Evolutionary conservation across 768 basidiomycete genomes (phyloP).

Genomic region (Cyclocybe aegerita): DNA sequence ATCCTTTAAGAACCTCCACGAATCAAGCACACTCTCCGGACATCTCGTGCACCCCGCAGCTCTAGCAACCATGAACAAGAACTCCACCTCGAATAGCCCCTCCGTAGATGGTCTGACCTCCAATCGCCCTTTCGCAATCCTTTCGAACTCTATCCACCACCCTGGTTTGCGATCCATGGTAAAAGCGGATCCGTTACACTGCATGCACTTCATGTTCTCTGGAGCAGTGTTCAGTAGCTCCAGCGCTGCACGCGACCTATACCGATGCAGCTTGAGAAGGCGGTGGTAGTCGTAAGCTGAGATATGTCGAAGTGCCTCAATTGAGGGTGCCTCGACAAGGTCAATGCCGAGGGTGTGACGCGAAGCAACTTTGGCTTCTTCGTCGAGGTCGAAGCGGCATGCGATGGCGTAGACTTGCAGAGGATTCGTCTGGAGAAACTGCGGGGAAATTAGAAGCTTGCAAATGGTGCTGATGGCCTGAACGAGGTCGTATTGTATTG

Average conservation of each 20-base stretch:
- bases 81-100: constrained; percentile 59
- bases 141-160: constrained; percentile 71
- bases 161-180: constrained; percentile 51
- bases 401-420: constrained; percentile 72
- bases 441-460: constrained; percentile 45
- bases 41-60: constrained; percentile 61
- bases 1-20: constrained; percentile 51
- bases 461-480: constrained; percentile 49
- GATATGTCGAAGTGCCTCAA: constrained; percentile 57
- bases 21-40: constrained; percentile 62
- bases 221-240: constrained; percentile 41
- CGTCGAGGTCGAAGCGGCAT: constrained; percentile 60
- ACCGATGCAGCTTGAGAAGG: constrained; percentile 58
- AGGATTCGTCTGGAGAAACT: constrained; percentile 47
- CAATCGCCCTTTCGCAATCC: constrained; percentile 57
- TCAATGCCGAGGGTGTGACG: constrained; percentile 51
- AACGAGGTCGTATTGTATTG: constrained; percentile 64
- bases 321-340: constrained; percentile 55
- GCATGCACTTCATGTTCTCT: constrained; percentile 60
- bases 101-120: constrained; percentile 53
- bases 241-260: constrained; percentile 48
- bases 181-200: constrained; percentile 55
- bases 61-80: constrained; percentile 51
- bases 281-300: constrained; percentile 68
- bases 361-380: constrained; percentile 63